Evolutionary conservation across 352 stramenopile genomes (phyloP).

Genomic region (Pythium biforme): DNA sequence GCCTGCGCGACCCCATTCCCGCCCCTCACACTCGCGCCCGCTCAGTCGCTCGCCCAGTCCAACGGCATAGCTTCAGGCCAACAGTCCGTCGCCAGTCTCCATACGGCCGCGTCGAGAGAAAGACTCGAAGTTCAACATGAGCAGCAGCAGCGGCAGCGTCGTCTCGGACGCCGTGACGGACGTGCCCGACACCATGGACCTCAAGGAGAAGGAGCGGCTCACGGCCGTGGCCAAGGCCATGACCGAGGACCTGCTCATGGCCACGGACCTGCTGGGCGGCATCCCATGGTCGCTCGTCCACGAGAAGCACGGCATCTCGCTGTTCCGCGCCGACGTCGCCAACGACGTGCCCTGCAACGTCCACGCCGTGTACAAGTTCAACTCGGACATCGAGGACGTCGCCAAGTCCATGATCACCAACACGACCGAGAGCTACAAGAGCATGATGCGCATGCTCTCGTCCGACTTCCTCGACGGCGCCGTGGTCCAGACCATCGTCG

Average conservation of each 20-base stretch:
- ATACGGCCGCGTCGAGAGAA: not conserved
- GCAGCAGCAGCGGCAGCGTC: not conserved
- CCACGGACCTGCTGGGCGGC: constrained; percentile 69
- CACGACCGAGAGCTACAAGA: constrained; percentile 76
- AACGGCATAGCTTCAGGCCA: not conserved
- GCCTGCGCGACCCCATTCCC: not conserved
- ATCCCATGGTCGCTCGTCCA: constrained; percentile 75
- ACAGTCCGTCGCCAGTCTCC: constrained; percentile 10
- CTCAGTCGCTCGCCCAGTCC: no score
- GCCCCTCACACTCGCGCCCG: no score
- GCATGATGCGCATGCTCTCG: constrained; percentile 84
- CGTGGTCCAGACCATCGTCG: constrained; percentile 79
- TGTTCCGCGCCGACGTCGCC: constrained; percentile 66
- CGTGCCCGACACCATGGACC: constrained; percentile 36
- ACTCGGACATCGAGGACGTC: constrained; percentile 77
- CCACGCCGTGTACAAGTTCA: constrained; percentile 83
- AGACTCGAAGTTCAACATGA: not conserved
- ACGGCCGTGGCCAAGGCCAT: constrained; percentile 78
- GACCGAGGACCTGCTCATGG: constrained; percentile 71
- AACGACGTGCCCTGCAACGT: constrained; percentile 79
- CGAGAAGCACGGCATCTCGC: constrained; percentile 81
- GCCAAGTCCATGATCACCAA: constrained; percentile 80
- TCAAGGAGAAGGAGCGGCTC: constrained; percentile 67
- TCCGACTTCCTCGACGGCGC: constrained; percentile 83
- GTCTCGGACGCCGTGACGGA: constrained; percentile 6